phyloP scores from a whole-genome alignment of 495 filamentous ascomycete genomes.

The Penicillium flavigenum region DNA sequence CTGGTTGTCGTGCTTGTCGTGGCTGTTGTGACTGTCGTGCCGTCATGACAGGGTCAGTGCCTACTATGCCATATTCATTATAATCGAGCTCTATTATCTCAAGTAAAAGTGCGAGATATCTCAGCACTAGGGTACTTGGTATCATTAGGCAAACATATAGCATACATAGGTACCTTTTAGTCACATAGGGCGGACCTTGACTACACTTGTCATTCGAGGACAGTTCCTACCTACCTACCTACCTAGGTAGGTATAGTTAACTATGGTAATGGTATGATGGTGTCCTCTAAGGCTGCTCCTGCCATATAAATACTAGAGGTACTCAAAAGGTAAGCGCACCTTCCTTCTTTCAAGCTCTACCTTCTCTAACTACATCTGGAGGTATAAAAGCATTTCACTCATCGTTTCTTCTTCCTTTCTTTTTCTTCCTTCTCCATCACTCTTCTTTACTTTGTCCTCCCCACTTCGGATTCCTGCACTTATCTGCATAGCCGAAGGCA shows the following conservation, averaged over 20 bases:
- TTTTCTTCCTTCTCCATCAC: neutral
- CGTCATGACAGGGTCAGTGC: no score
- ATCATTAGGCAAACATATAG: neutral
- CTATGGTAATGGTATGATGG: no score
- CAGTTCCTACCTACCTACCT: no score
- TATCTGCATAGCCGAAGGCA: neutral
- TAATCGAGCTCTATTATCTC: no score
- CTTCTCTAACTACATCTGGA: neutral
- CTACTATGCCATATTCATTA: no score
- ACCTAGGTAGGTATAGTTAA: no score
- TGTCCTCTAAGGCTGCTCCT: neutral
- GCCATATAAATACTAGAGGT: no score
- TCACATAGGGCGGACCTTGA: neutral
- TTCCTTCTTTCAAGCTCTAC: neutral
- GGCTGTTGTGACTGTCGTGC: no score
- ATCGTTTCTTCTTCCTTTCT: neutral
- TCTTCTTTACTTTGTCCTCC: neutral
- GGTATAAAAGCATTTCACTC: neutral
- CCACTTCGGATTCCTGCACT: neutral
- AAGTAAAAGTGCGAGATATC: neutral
- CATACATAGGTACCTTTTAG: rapidly evolving
- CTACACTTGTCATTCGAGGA: neutral
- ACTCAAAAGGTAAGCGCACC: neutral
- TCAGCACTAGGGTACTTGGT: neutral
- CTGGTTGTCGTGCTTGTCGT: no score